Evolutionary conservation across 768 basidiomycete species (phyloP).

Genomic region (Boletus sp.): DNA sequence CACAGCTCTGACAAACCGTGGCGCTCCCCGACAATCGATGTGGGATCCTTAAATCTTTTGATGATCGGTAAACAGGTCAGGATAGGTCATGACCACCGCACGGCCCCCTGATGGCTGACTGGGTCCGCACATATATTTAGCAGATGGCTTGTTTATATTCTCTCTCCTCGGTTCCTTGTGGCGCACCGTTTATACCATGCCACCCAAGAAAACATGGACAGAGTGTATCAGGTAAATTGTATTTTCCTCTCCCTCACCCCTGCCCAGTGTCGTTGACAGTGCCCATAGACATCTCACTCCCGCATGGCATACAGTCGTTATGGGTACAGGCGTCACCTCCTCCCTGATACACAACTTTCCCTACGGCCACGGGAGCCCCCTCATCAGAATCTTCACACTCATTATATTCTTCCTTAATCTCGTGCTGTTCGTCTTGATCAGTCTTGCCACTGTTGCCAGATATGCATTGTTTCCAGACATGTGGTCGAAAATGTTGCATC

Average conservation of each 20-base stretch:
- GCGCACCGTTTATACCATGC: neutral
- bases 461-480: constrained; percentile 40
- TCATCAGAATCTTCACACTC: constrained; percentile 35
- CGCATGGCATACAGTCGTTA: constrained; percentile 46
- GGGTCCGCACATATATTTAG: neutral
- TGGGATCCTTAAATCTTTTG: neutral
- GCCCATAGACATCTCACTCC: constrained; percentile 42
- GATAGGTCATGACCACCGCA: too few relatives aligned
- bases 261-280: neutral
- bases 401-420: constrained; percentile 41
- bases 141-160: neutral
- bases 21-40: too few relatives aligned
- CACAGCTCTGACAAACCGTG: too few relatives aligned
- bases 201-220: constrained; percentile 33
- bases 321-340: constrained; percentile 45
- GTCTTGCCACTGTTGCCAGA: constrained; percentile 34
- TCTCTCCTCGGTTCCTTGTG: neutral
- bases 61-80: too few relatives aligned
- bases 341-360: constrained; percentile 42
- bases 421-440: constrained; percentile 36
- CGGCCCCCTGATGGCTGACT: too few relatives aligned
- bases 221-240: constrained; percentile 34
- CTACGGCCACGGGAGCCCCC: constrained; percentile 35
- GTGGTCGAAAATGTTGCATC: constrained; percentile 46
- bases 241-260: neutral